A percentile compares a stretch with the other conserved stretches of the same genome.
Evolutionary conservation across 73 alveolate species (phyloP).

Genomic region (Paramecium pentaurelia): DNA sequence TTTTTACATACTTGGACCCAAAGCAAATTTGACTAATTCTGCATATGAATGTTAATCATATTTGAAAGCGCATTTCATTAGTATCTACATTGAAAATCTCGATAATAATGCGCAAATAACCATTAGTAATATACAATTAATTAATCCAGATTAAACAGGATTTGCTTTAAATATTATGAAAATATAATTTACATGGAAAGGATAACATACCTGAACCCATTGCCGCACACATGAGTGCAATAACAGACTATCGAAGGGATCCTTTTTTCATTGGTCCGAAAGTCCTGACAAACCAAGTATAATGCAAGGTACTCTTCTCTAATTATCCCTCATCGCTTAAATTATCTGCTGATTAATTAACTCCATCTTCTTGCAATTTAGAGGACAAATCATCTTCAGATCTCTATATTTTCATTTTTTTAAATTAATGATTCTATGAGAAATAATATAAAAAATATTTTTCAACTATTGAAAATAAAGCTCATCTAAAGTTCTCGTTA

Average conservation of each 20-base stretch:
- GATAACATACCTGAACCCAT: constrained; percentile 54
- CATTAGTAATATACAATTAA: not conserved
- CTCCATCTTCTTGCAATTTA: not conserved
- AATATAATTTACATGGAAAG: not conserved
- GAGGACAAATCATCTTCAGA: not conserved
- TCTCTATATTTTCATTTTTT: not conserved
- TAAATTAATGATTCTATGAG: not conserved
- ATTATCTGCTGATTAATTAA: constrained; percentile 6
- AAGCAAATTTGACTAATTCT: not conserved
- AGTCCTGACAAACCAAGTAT: constrained; percentile 35
- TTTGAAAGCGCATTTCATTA: constrained; percentile 29
- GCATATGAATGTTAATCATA: not conserved
- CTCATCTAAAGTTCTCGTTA: too few species aligned
- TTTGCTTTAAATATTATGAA: not conserved
- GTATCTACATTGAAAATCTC: constrained; percentile 26
- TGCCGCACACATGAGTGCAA: constrained; percentile 35
- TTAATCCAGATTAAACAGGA: not conserved
- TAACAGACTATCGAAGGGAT: constrained; percentile 1
- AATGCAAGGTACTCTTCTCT: constrained; percentile 20
- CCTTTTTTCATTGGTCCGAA: constrained; percentile 52
- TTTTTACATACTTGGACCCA: not conserved
- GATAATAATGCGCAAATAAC: not conserved
- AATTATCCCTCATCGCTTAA: constrained; percentile 14
- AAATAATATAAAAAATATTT: not conserved
- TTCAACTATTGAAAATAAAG: too few species aligned